phyloP scores from a whole-genome alignment of 305 asterid genomes.

The Fraxinus baroniana region DNA sequence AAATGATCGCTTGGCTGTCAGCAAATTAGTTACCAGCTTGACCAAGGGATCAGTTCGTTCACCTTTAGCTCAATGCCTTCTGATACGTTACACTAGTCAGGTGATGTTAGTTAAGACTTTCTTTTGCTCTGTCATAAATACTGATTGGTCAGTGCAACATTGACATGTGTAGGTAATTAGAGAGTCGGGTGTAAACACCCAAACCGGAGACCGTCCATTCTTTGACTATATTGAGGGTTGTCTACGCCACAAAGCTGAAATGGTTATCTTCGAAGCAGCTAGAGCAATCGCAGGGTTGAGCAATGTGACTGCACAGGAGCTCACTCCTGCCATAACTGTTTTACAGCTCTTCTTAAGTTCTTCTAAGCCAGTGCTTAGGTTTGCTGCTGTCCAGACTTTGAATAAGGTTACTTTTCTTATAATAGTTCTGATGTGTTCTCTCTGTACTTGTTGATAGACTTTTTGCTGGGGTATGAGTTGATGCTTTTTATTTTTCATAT shows the following conservation, averaged over 20 bases:
- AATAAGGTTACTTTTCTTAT: conserved; percentile 60
- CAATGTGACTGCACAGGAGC: conserved; percentile 74
- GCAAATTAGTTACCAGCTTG: conserved; percentile 86
- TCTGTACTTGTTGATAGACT: background rate
- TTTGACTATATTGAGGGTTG: conserved; percentile 91
- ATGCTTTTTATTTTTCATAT: background rate
- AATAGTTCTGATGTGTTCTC: background rate
- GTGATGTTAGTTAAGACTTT: conserved; percentile 34
- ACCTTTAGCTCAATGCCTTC: conserved; percentile 91
- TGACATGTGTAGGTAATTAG: conserved; percentile 64
- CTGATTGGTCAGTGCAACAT: conserved; percentile 20
- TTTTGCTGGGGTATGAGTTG: conserved; percentile 3
- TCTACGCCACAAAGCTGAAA: conserved; percentile 93
- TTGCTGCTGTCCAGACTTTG: conserved; percentile 94
- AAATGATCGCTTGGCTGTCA: conserved; percentile 90
- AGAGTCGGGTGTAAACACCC: conserved; percentile 68
- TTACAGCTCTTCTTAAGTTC: conserved; percentile 89
- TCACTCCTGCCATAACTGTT: conserved; percentile 90
- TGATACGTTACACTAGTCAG: conserved; percentile 93
- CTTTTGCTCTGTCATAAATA: conserved; percentile 22
- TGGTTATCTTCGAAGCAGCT: conserved; percentile 96
- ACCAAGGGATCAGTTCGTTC: conserved; percentile 90
- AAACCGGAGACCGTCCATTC: conserved; percentile 82
- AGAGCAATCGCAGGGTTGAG: conserved; percentile 87
- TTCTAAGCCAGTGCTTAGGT: conserved; percentile 88